Conservation (phyloP, 768 basidiomycete species). For the Lentinula edodes region DNA sequence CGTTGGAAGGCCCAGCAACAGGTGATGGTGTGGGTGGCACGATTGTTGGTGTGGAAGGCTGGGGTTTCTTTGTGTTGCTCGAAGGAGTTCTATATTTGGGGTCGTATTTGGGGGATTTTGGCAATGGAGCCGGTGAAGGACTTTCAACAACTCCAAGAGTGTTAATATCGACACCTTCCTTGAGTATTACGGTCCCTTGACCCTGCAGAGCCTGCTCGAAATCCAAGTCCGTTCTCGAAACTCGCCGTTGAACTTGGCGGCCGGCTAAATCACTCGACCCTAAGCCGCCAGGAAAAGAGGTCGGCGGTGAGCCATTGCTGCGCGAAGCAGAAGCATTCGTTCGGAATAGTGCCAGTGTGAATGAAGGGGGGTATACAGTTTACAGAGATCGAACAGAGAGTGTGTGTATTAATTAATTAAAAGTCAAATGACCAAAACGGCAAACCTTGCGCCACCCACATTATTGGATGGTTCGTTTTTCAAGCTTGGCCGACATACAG, state of each 20-base stretch:
- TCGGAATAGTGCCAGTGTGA: constrained; percentile 67
- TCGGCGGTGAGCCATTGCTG: constrained; percentile 35
- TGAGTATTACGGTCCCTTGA: constrained; percentile 63
- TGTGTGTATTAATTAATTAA: not conserved
- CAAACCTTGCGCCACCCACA: not conserved
- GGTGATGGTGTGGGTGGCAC: constrained; percentile 68
- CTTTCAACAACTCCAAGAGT: constrained; percentile 50
- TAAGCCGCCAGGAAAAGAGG: constrained; percentile 44
- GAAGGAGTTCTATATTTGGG: not conserved
- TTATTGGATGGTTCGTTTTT: not conserved
- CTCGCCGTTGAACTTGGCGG: constrained; percentile 40
- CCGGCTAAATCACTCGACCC: constrained; percentile 40
- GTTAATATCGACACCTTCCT: constrained; percentile 68
- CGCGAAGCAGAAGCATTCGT: constrained; percentile 40
- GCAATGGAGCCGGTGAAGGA: constrained; percentile 34
- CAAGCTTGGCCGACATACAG: not conserved
- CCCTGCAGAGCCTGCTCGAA: constrained; percentile 72
- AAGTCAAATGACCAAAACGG: not conserved
- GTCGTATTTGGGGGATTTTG: constrained; percentile 22
- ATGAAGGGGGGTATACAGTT: not conserved
- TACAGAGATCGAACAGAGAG: not conserved
- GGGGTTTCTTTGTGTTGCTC: constrained; percentile 27
- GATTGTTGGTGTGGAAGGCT: constrained; percentile 56
- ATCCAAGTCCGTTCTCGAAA: constrained; percentile 72
- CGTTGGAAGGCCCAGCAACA: constrained; percentile 26